Conservation (phyloP, 1,139 yeast species). For the Hyphopichia pseudoburtonii region DNA sequence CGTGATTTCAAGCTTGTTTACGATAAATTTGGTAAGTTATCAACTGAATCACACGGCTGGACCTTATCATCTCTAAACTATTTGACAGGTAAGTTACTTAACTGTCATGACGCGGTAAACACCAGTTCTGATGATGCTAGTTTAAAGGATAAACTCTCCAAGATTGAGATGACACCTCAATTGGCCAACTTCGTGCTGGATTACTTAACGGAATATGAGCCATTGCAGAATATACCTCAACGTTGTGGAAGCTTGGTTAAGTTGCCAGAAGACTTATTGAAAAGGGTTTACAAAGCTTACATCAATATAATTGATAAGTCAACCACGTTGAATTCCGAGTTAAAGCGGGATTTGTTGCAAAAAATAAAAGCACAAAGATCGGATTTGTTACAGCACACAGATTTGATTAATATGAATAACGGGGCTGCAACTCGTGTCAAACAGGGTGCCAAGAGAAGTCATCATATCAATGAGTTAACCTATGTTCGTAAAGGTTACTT, state of each 20-base stretch:
- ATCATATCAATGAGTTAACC: constrained; percentile 21
- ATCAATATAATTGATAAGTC: background rate
- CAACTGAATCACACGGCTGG: constrained; percentile 5
- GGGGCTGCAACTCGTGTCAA: background rate
- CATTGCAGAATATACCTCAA: background rate
- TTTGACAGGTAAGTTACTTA: constrained; percentile 17
- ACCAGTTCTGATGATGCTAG: constrained; percentile 19
- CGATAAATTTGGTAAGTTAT: constrained; percentile 7
- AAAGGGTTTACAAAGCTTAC: background rate
- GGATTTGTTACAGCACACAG: background rate
- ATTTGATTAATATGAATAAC: background rate
- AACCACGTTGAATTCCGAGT: background rate
- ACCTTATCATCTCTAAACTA: constrained; percentile 11
- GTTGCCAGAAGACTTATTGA: background rate
- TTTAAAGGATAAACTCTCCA: constrained; percentile 6
- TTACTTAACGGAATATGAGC: constrained; percentile 6
- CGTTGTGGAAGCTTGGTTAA: background rate
- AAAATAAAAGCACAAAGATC: background rate
- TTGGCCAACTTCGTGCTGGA: constrained; percentile 14
- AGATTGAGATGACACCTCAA: constrained; percentile 13
- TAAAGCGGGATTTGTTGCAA: background rate
- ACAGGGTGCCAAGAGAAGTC: constrained; percentile 3
- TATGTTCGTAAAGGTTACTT: constrained; percentile 25
- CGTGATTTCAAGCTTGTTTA: constrained; percentile 19
- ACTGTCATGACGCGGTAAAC: constrained; percentile 19